Conservation (phyloP, 371 early-diverging fungal genomes). For the Zychaea mexicana region DNA sequence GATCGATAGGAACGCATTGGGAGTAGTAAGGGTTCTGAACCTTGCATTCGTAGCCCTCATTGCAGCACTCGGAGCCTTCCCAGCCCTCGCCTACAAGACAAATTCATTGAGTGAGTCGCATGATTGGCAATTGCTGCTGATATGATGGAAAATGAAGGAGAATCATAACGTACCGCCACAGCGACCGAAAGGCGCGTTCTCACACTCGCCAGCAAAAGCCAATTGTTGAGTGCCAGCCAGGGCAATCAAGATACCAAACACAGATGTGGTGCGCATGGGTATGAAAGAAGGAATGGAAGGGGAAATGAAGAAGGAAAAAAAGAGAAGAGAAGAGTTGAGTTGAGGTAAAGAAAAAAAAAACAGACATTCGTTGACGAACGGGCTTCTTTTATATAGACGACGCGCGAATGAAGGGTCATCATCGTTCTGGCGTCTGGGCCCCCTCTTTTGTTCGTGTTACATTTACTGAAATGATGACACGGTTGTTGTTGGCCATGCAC, state of each 20-base stretch:
- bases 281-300: slow-evolving; percentile 2
- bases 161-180: slow-evolving; percentile 4
- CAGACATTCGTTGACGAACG: background rate
- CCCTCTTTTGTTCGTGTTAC: background rate
- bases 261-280: slow-evolving; percentile 9
- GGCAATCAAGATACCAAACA: slow-evolving; percentile 1
- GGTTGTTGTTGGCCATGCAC: no score
- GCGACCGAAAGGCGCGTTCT: slow-evolving; percentile 6
- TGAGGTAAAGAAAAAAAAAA: background rate
- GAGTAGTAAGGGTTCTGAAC: slow-evolving; percentile 12
- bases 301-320: background rate
- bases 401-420: background rate
- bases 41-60: slow-evolving; percentile 12
- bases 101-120: background rate
- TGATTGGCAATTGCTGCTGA: background rate
- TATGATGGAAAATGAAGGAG: background rate
- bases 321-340: background rate
- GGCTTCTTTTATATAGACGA: background rate
- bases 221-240: slow-evolving; percentile 7
- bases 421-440: background rate
- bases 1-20: slow-evolving; percentile 12
- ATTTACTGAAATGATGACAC: no score
- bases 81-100: background rate
- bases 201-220: slow-evolving; percentile 4
- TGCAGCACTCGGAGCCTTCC: slow-evolving; percentile 5